phyloP scores from a whole-genome alignment of 768 basidiomycete genomes.

The Royoungia palumana region DNA sequence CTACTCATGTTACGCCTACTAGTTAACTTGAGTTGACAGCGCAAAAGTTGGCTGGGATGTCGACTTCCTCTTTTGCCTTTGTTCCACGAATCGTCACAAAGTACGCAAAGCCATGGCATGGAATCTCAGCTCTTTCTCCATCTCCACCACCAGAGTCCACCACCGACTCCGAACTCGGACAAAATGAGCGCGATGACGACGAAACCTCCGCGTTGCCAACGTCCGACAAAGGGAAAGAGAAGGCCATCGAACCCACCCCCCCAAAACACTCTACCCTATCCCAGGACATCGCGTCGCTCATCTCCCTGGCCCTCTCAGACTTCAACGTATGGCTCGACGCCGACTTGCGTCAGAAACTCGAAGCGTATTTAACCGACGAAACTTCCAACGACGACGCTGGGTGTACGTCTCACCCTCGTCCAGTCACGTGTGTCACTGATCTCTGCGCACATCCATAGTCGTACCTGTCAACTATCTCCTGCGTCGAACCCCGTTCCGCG shows the following conservation, averaged over 20 bases:
- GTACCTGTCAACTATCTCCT: conserved; percentile 56
- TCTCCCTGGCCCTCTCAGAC: conserved; percentile 65
- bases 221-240: conserved; percentile 23
- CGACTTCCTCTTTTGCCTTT: conserved; percentile 38
- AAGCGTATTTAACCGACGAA: conserved; percentile 24
- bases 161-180: conserved; percentile 7
- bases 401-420: conserved; percentile 42
- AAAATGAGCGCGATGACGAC: not conserved
- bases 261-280: conserved; percentile 25
- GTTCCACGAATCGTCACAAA: conserved; percentile 47
- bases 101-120: conserved; percentile 25
- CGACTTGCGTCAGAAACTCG: conserved; percentile 49
- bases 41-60: conserved; percentile 7
- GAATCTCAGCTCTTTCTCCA: conserved; percentile 7
- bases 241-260: conserved; percentile 9
- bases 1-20: too few relatives aligned
- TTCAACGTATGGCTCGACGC: conserved; percentile 64
- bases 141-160: conserved; percentile 7
- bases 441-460: conserved; percentile 38
- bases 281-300: conserved; percentile 48
- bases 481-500: conserved; percentile 35
- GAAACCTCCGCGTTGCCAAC: not conserved
- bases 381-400: conserved; percentile 30
- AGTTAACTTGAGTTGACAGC: too few relatives aligned
- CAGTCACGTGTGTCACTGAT: too few relatives aligned